Base-by-base conservation (phyloP, 331 rosid genomes). In the Quercus tomentella region DNA sequence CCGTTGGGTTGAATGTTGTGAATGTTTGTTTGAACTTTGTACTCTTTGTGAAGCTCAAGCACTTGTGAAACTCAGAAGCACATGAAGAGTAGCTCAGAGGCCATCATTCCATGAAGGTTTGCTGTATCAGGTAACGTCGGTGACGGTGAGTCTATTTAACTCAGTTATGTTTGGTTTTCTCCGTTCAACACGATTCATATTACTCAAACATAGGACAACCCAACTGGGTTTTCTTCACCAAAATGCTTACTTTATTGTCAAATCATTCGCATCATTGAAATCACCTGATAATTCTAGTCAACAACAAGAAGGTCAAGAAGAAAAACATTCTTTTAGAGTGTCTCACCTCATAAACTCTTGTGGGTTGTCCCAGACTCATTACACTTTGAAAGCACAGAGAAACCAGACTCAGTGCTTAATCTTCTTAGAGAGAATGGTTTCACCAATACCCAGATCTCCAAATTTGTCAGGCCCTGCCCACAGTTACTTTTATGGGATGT, bases 371-470 rank as follows among this genome's bases (percentile, higher is more conserved):
- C 41, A 37, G 43, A 37, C 43, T 37, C 43, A 37, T 37, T 28
- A 16, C 4, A 16, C 21, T 12, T 26, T 28, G 14, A 26, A 30
- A 63, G 1, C 43, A 41, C 14, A 63, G 70, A 30, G 37, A 63
- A n/a, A 63, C 43, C 70, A 28, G 70, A 63, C 10, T 63, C 70
- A 16, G 70, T 28, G 70, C 43, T 16, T 63, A 63, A 30, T 30
- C 22, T 63, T 6, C 70, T 63, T 37, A 63, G 78, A 65, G 54
- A 33, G 18, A 35, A 81, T 12, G 86, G 88, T 9, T 56, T 86
- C 49, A 56, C 75, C 28, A 55, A 49, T 25, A 56, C 80, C 45
- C 86, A 86, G 23, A 74, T 83, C 41, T 83, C 79, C 10, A 52
- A 16, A 26, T 4, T 81, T 10, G 80, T 84, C 20, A 75, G 43